Base-by-base conservation (phyloP, 163 green algal species). In the Scenedesmus sp. region DNA sequence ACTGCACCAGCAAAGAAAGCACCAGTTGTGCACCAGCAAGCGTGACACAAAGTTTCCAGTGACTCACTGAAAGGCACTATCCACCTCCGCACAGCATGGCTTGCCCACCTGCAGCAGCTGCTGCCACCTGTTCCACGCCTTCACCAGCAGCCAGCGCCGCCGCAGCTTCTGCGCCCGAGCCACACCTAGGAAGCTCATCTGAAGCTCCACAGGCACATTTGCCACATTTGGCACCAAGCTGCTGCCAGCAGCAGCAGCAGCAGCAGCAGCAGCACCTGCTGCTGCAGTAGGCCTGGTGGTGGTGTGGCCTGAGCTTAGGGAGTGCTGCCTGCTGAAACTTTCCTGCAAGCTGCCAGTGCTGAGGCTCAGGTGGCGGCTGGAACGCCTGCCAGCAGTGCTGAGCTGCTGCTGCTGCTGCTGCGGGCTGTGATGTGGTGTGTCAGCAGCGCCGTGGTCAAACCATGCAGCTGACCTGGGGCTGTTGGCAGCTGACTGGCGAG, bases 81-180 rank as follows among this genome's bases (percentile, higher is more conserved):
- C 7, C 34, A 34, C 79, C 6, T 4, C 34, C 62, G 79, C 79
- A 85, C 18, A 15, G 55, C 79, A n/a, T 62, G 34, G 1, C 12
- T 13, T 54, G 23, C 83, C 20, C n/a, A 88, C 83, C 83, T 87
- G 20, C n/a, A 81, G 74, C 26, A 87, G 62, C 77, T 88, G 26
- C 62, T 86, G 88, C 88, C 82, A 88, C 26, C 88, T 79, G 16
- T 54, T 59, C 18, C 52, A 88, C n/a, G 54, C 81, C 81, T 84
- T 92, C 5, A 84, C 55, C 55, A 89, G 62, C 64, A 92, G 82
- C 52, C 88, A 85, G n/a, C 81, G 55, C 59, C 59, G 54, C 64
- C 64, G 70, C 60, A 77, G 52, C 62, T 66, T 34, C 88, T 92
- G 88, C 52, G 88, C 64, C 9, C 52, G 23, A 6, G 66, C 57